These are phyloP conservation scores for Plasmodium relictum DNA, from an alignment of 169 alveolate genomes.

Conservation along the genomic window DNA sequence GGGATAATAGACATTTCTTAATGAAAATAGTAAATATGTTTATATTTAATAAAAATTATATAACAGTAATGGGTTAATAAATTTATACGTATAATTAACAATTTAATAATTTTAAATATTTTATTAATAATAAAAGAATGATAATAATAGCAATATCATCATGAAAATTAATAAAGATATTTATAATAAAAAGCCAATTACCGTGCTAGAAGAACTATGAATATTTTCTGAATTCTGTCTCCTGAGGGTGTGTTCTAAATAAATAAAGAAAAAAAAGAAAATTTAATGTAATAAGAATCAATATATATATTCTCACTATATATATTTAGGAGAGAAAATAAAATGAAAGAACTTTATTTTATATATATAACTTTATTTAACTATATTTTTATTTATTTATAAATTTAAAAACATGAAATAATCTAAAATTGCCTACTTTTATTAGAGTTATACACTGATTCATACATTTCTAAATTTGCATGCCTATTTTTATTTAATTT, in stretches of 20 bases:
- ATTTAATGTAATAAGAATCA: no score
- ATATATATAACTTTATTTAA: neutral
- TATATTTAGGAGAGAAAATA: neutral
- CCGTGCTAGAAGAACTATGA: constrained; percentile 19
- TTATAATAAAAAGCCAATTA: constrained; percentile 19
- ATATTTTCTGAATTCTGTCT: constrained; percentile 64
- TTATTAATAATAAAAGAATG: no score
- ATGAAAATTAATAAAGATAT: neutral
- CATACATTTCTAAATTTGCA: constrained; percentile 43
- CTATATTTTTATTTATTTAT: neutral
- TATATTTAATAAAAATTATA: neutral
- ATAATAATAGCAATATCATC: no score
- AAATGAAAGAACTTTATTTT: neutral
- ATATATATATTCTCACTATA: neutral
- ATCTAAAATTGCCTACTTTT: constrained; percentile 69
- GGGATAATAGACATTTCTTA: neutral
- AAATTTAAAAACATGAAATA: neutral
- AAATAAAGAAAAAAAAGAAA: neutral
- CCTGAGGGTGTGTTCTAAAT: constrained; percentile 29
- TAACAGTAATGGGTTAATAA: neutral
- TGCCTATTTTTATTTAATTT: constrained; percentile 45
- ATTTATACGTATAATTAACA: neutral
- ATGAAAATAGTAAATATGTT: neutral
- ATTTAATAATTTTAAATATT: no score
- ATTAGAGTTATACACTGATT: constrained; percentile 29